Percentiles rank a stretch among this genome's conserved stretches.
Evolutionary conservation across 2,329 filamentous ascomycete species (phyloP).

Genomic region (Colletotrichum phormii): DNA sequence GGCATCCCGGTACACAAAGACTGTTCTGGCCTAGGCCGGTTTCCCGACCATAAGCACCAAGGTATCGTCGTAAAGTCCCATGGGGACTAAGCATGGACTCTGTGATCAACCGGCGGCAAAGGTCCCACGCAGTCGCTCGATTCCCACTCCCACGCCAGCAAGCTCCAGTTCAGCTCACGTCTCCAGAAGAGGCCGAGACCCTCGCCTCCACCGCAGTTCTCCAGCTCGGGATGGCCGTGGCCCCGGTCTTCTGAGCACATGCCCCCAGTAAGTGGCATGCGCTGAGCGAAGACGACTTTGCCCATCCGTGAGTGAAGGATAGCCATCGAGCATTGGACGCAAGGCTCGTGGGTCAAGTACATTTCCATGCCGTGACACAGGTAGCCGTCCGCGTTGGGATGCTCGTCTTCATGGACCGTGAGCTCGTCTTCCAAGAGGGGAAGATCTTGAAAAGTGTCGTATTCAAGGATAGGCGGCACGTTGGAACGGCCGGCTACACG

Average conservation of each 20-base stretch:
- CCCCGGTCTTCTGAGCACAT: constrained; percentile 80
- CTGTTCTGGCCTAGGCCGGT: constrained; percentile 34
- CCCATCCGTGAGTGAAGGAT: constrained; percentile 94
- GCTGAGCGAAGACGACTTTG: constrained; percentile 81
- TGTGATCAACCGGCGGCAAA: constrained; percentile 55
- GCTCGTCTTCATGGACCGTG: constrained; percentile 71
- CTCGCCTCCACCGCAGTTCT: constrained; percentile 60
- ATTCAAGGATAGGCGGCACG: constrained; percentile 57
- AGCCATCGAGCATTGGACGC: constrained; percentile 96
- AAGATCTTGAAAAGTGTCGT: constrained; percentile 74
- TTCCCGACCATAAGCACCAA: constrained; percentile 32
- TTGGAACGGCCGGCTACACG: constrained; percentile 49
- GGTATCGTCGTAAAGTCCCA: constrained; percentile 39
- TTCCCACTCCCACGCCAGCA: constrained; percentile 83
- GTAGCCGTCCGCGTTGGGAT: constrained; percentile 82
- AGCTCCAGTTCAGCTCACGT: constrained; percentile 87
- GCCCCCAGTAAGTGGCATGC: constrained; percentile 85
- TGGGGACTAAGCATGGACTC: constrained; percentile 57
- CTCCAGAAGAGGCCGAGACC: constrained; percentile 78
- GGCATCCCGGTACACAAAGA: constrained; percentile 27
- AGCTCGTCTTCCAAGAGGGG: constrained; percentile 77
- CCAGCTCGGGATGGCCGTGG: constrained; percentile 53
- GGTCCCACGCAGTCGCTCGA: constrained; percentile 53
- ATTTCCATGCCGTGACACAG: constrained; percentile 94
- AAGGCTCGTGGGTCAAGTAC: constrained; percentile 95